Evolutionary conservation across 2,329 filamentous ascomycete genomes (phyloP), one percentile per base, ranked within the genome.

Genomic region (Colletotrichum gigasporum): DNA sequence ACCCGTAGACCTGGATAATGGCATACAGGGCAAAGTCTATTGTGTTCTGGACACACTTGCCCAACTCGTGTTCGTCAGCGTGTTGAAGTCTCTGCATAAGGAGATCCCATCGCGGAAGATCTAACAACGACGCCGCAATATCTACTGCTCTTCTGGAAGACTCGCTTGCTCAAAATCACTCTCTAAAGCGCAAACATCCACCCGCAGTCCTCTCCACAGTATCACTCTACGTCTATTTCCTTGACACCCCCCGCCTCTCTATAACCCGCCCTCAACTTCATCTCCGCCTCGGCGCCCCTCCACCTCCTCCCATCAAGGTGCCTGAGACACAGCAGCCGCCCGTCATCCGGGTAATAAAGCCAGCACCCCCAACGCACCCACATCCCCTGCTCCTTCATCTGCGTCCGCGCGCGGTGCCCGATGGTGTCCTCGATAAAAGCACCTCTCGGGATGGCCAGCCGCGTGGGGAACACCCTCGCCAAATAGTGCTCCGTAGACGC

Each of bases 371-470:
- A 87, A 64, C 81, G 82, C 2, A 66, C 67, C 82, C 83, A 87
- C 28, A 73, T 52, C 0, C 84, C 83, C 5, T 62, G 48, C 22
- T 81, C 76, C 69, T 87, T 87, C 85, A 87, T 87, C 71, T 86
- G 83, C 0, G 77, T 73, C n/a, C 85, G 77, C 2, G 84, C 85
- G 1, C 82, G 77, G 54, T 87, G 85, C 2, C 85, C 85, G 22
- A 86, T 77, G 14, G 81, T 83, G 62, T 87, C 85, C 70, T 87
- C 85, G 56, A 87, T 87, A 67, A 87, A 87, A 6, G 80, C 82
- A 0, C 85, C 85, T 1, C 84, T 75, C 4, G 79, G 72, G 67
- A 87, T 79, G 1, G 85, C 82, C 14, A 85, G 69, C 2, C 83
- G 77, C 1, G 76, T 80, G 0, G 84, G 79, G 50, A 87, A 87